These are phyloP conservation scores for Lodderomyces margitis DNA, from an alignment of 1,139 yeast genomes.

Conservation along the genomic window DNA sequence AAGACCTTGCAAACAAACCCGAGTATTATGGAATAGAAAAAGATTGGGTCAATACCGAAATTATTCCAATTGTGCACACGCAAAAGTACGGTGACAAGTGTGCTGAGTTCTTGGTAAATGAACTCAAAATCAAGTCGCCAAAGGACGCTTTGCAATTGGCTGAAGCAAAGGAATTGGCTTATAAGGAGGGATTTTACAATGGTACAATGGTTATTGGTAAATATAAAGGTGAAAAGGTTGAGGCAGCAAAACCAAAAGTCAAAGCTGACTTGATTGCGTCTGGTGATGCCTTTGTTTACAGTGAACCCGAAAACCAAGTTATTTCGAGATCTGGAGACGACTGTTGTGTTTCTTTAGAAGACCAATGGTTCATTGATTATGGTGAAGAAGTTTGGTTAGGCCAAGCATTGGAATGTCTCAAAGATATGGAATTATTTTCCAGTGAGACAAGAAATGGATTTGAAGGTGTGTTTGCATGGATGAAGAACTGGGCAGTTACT, in stretches of 20 bases:
- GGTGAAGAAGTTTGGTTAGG: slow-evolving; percentile 93
- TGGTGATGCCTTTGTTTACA: slow-evolving; percentile 84
- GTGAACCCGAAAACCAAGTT: slow-evolving; percentile 90
- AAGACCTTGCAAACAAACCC: slow-evolving; percentile 83
- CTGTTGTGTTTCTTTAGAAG: slow-evolving; percentile 95
- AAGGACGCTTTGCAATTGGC: slow-evolving; percentile 87
- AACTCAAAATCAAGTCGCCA: slow-evolving; percentile 90
- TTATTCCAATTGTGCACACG: slow-evolving; percentile 72
- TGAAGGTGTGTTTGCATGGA: slow-evolving; percentile 94
- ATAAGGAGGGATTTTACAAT: slow-evolving; percentile 94
- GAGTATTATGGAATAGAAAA: slow-evolving; percentile 84
- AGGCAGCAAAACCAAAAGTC: slow-evolving; percentile 84
- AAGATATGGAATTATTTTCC: slow-evolving; percentile 72
- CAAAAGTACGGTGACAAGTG: slow-evolving; percentile 85
- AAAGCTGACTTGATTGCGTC: slow-evolving; percentile 75
- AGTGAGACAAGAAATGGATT: slow-evolving; percentile 89
- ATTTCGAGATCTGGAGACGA: slow-evolving; percentile 96
- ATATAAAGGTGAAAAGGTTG: slow-evolving; percentile 87
- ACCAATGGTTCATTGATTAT: slow-evolving; percentile 97
- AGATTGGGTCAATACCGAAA: slow-evolving; percentile 81
- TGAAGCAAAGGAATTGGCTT: slow-evolving; percentile 89
- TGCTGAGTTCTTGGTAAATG: slow-evolving; percentile 83
- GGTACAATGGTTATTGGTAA: slow-evolving; percentile 81
- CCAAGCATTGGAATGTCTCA: slow-evolving; percentile 81
- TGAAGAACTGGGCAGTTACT: slow-evolving; percentile 97